phyloP scores from a whole-genome alignment of 805 yeast genomes.

The Teunomyces pallodes region DNA sequence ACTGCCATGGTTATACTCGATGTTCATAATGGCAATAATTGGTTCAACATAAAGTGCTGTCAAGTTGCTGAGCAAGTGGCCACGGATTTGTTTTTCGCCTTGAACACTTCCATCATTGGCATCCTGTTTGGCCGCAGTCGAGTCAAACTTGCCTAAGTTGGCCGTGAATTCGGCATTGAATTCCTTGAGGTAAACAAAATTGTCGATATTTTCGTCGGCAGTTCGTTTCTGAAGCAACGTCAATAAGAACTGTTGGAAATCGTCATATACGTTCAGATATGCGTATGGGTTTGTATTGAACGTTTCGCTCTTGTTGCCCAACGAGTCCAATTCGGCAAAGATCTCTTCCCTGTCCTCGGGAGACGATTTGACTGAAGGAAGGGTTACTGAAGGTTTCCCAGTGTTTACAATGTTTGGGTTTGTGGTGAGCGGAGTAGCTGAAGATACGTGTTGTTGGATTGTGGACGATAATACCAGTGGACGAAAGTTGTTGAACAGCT shows the following conservation, averaged over 20 bases:
- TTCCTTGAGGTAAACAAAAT: conserved; percentile 14
- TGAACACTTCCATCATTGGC: conserved; percentile 11
- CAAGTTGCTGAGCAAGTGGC: conserved; percentile 31
- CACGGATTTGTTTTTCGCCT: conserved; percentile 35
- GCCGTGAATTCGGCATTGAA: conserved; percentile 15
- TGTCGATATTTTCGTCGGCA: conserved; percentile 9
- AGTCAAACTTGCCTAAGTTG: conserved; percentile 18
- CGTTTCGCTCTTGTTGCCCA: conserved; percentile 12
- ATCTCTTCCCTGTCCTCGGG: conserved; percentile 8
- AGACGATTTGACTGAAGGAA: background rate
- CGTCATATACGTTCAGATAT: conserved; percentile 17
- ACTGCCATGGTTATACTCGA: conserved; percentile 27
- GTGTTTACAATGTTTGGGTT: background rate
- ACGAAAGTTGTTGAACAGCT: background rate
- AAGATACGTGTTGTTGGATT: background rate
- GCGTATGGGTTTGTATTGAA: conserved; percentile 19
- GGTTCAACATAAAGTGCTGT: conserved; percentile 39
- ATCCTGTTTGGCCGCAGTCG: conserved; percentile 11
- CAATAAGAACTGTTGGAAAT: conserved; percentile 21
- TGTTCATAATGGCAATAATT: conserved; percentile 32
- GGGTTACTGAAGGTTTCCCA: background rate
- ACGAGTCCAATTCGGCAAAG: conserved; percentile 11
- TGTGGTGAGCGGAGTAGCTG: too few species aligned
- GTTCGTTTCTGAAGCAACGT: conserved; percentile 6
- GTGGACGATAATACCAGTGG: background rate